phyloP scores from a whole-genome alignment of 108 stramenopile genomes.

The Conticribra weissflogii region DNA sequence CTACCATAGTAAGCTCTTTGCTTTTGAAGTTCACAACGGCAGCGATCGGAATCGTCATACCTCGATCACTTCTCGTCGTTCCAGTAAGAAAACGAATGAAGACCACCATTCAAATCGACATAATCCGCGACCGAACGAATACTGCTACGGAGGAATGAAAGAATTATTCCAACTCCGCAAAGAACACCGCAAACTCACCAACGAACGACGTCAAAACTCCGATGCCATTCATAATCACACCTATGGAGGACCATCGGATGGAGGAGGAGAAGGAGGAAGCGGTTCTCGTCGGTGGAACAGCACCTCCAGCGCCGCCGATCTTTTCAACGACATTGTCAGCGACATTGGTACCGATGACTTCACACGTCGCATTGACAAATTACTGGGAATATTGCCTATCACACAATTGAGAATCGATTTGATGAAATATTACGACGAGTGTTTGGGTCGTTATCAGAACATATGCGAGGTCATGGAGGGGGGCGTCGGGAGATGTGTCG shows the following conservation, averaged over 20 bases:
- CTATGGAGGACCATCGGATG: background rate
- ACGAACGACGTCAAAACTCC: no score
- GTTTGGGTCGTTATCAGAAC: conserved; percentile 38
- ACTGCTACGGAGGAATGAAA: conserved; percentile 55
- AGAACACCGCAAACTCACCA: conserved; percentile 37
- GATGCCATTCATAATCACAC: no score
- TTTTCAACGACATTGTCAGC: conserved; percentile 27
- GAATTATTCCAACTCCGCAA: conserved; percentile 54
- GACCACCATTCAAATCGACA: no score
- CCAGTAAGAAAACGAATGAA: no score
- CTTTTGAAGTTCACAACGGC: no score
- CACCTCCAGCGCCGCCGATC: conserved; percentile 14
- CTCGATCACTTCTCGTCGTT: no score
- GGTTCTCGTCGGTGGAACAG: conserved; percentile 15
- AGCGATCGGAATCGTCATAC: no score
- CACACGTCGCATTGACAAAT: conserved; percentile 26
- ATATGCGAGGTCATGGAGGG: conserved; percentile 47
- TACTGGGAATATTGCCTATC: conserved; percentile 59
- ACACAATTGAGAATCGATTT: conserved; percentile 60
- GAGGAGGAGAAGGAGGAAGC: no score
- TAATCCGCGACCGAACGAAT: no score
- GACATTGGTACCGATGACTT: conserved; percentile 33
- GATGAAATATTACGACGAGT: conserved; percentile 59
- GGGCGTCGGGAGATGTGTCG: conserved; percentile 59
- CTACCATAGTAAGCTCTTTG: no score